Percentiles rank a stretch among this genome's conserved stretches.
Conservation (phyloP, 1,139 yeast species). For the Kodamaea sp. region DNA sequence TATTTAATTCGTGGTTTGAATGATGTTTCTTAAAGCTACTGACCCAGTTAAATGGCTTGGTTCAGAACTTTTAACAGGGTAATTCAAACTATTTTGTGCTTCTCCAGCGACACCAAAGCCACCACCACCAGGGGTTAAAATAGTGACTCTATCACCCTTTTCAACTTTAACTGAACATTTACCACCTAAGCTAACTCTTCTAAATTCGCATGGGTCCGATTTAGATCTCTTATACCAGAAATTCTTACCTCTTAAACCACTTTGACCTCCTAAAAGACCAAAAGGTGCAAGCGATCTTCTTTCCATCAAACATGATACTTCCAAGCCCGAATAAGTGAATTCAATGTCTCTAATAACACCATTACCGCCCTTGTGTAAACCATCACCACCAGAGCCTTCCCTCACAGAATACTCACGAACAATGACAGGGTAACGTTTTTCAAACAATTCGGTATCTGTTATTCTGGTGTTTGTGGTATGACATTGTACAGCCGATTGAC, state of each 20-base stretch:
- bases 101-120: slow-evolving; percentile 32
- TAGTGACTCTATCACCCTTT: slow-evolving; percentile 42
- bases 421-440: slow-evolving; percentile 45
- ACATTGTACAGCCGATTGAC: slow-evolving; percentile 46
- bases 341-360: slow-evolving; percentile 47
- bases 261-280: slow-evolving; percentile 42
- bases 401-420: slow-evolving; percentile 40
- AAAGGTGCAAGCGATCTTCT: slow-evolving; percentile 44
- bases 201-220: slow-evolving; percentile 19
- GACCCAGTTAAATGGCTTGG: slow-evolving; percentile 34
- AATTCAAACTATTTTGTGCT: slow-evolving; percentile 14
- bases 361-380: slow-evolving; percentile 41
- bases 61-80: slow-evolving; percentile 23
- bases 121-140: slow-evolving; percentile 50
- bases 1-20: slow-evolving; percentile 33
- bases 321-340: slow-evolving; percentile 35
- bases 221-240: slow-evolving; percentile 31
- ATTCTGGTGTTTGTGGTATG: slow-evolving; percentile 49
- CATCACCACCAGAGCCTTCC: slow-evolving; percentile 40
- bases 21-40: slow-evolving; percentile 30
- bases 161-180: slow-evolving; percentile 37
- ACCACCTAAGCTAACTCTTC: slow-evolving; percentile 37
- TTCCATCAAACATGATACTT: slow-evolving; percentile 46
- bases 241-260: slow-evolving; percentile 40
- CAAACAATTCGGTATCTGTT: slow-evolving; percentile 47